Evolutionary conservation across 495 filamentous ascomycete genomes (phyloP).

Genomic region (Talaromyces trachyspermus): DNA sequence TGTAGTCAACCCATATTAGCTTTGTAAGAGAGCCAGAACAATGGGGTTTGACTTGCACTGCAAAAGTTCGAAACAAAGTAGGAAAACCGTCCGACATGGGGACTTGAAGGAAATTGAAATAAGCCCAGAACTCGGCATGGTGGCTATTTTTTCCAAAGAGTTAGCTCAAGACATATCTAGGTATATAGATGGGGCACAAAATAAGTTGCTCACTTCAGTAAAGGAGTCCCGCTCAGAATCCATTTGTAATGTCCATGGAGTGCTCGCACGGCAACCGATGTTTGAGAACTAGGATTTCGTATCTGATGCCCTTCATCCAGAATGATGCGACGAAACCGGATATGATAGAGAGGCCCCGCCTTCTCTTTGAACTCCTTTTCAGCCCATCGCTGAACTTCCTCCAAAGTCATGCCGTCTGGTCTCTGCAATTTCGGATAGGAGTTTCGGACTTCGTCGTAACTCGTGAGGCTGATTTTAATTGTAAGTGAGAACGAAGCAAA

Average conservation of each 20-base stretch:
- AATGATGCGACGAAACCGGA: conserved; percentile 47
- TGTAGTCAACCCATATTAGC: background rate
- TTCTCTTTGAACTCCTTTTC: conserved; percentile 21
- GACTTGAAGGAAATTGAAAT: conserved; percentile 52
- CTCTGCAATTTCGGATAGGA: conserved; percentile 37
- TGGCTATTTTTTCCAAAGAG: conserved; percentile 13
- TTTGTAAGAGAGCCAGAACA: background rate
- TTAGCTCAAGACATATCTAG: conserved; percentile 11
- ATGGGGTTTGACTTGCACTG: conserved; percentile 11
- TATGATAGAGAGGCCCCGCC: conserved; percentile 37
- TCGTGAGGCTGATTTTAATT: conserved; percentile 41
- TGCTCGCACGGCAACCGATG: conserved; percentile 45
- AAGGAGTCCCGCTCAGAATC: conserved; percentile 55
- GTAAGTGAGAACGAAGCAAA: too few species aligned
- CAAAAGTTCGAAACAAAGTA: conserved; percentile 46
- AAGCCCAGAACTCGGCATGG: conserved; percentile 48
- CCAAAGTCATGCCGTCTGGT: conserved; percentile 18
- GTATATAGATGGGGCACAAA: conserved; percentile 4
- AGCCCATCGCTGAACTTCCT: conserved; percentile 31
- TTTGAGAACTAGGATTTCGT: conserved; percentile 46
- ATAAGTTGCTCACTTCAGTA: conserved; percentile 37
- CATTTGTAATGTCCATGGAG: conserved; percentile 49
- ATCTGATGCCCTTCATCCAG: conserved; percentile 54
- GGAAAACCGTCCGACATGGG: conserved; percentile 29
- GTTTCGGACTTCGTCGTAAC: conserved; percentile 45